These are phyloP conservation scores for Aspergillus ostianus DNA, from an alignment of 495 filamentous ascomycete genomes.

Conservation along the genomic window DNA sequence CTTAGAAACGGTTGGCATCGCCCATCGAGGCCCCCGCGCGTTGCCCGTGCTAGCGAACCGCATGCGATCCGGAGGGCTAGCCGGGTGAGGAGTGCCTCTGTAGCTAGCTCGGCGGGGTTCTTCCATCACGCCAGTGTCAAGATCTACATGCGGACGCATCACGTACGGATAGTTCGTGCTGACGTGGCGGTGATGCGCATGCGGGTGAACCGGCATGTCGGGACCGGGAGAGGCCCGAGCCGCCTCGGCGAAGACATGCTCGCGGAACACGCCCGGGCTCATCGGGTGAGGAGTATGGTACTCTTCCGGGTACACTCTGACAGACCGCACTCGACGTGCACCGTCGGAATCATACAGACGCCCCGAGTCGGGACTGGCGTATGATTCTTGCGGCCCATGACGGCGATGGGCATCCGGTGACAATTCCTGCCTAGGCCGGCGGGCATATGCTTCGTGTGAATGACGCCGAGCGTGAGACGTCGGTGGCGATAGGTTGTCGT, in stretches of 20 bases:
- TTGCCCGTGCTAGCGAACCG: slow-evolving; percentile 3
- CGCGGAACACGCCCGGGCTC: slow-evolving; percentile 27
- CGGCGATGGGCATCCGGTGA: slow-evolving; percentile 28
- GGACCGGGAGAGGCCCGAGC: slow-evolving; percentile 18
- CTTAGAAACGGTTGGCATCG: background rate
- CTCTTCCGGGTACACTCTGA: slow-evolving; percentile 24
- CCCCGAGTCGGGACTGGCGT: slow-evolving; percentile 17
- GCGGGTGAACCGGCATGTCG: slow-evolving; percentile 26
- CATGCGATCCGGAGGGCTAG: slow-evolving; percentile 18
- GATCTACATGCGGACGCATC: slow-evolving; percentile 20
- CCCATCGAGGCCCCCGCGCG: background rate
- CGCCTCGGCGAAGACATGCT: slow-evolving; percentile 26
- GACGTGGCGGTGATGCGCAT: slow-evolving; percentile 12
- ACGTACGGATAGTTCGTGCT: slow-evolving; percentile 13
- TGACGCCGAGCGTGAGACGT: slow-evolving; percentile 35
- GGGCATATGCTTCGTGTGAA: slow-evolving; percentile 43
- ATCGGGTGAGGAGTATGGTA: slow-evolving; percentile 27
- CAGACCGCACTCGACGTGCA: slow-evolving; percentile 12
- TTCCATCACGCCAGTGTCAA: slow-evolving; percentile 11
- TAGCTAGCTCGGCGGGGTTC: slow-evolving; percentile 26
- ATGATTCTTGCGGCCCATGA: slow-evolving; percentile 16
- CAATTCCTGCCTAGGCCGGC: slow-evolving; percentile 32
- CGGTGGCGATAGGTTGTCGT: slow-evolving; percentile 32
- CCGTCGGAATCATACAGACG: slow-evolving; percentile 24
- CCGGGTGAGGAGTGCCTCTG: slow-evolving; percentile 15